Base-by-base conservation (phyloP, 2,329 filamentous ascomycete species). In the Calonectria pteridis region DNA sequence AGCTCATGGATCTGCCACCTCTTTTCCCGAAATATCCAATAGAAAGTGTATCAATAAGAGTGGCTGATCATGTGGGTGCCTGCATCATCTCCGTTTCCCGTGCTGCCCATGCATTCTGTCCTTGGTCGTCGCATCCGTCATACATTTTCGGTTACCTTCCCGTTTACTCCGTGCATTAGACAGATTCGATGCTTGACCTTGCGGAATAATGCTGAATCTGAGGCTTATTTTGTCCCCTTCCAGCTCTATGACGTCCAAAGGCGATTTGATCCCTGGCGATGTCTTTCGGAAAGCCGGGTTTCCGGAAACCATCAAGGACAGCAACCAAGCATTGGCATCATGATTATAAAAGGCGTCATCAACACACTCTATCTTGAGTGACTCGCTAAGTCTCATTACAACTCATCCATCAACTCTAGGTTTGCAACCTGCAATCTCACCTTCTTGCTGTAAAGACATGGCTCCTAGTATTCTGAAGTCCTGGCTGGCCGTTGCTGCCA, bases 401-500 rank as follows among this genome's bases (percentile, higher is more conserved):
- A 20, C 28, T 67, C 16, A 33, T 28, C 20, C n/a, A 50, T 62
- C 6, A 62, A 18, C n/a, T 14, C 20, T 11, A 33, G 31, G 14
- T 51, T 46, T 6, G 28, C 26, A 7, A 28, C 9, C 43, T 29
- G 13, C 0, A 55, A 62, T 5, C 55, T 55, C 18, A 28, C 18
- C n/a, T 55, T 6, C 18, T 62, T 62, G 4, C 11, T 28, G 16
- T 23, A 11, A 7, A 53, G 20, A 26, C 5, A 80, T 79, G 78
- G 58, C 73, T 29, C 70, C 69, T 11, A 49, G 58, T 33, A 77
- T 75, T 59, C 58, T 79, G 50, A 64, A 64, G 40, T 37, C 40
- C n/a, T 64, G 37, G 37, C n/a, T 80, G 7, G 18, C 77, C 18
- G 72, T 70, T 31, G 73, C 79, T 40, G 68, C 73, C 35, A 72